phyloP scores from a whole-genome alignment of 2,329 filamentous ascomycete species.

The Incumbomyces lentus region DNA sequence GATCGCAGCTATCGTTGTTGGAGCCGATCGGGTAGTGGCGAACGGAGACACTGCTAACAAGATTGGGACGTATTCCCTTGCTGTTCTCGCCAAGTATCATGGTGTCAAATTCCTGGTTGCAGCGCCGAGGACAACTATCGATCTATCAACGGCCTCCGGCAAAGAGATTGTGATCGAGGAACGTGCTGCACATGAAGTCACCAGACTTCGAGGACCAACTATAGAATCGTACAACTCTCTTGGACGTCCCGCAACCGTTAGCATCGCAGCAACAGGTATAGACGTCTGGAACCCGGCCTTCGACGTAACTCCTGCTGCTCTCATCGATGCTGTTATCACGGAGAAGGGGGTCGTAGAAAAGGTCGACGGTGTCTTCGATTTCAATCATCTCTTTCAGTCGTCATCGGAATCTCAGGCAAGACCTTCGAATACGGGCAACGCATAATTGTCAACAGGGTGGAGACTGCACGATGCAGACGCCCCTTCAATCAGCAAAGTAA shows the following conservation, averaged over 20 bases:
- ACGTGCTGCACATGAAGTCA: conserved; percentile 70
- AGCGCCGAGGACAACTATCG: conserved; percentile 87
- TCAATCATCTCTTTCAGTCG: conserved; percentile 33
- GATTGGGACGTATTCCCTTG: conserved; percentile 87
- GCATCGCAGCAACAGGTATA: conserved; percentile 66
- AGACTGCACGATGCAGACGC: too few relatives aligned
- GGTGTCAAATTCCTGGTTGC: conserved; percentile 91
- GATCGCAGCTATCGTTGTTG: conserved; percentile 81
- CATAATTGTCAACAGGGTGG: too few relatives aligned
- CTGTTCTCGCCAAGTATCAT: conserved; percentile 80
- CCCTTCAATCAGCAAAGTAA: too few relatives aligned
- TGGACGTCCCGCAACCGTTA: conserved; percentile 58
- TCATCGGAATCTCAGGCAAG: too few relatives aligned
- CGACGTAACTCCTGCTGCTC: conserved; percentile 76
- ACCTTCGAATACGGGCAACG: too few relatives aligned
- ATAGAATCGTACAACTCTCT: conserved; percentile 54
- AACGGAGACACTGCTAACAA: conserved; percentile 99
- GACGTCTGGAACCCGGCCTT: conserved; percentile 95
- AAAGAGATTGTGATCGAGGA: conserved; percentile 83
- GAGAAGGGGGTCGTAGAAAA: conserved; percentile 83
- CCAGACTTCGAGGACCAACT: conserved; percentile 68
- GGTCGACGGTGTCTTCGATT: conserved; percentile 57
- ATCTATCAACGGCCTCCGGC: conserved; percentile 68
- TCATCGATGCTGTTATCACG: conserved; percentile 91
- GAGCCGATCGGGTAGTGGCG: conserved; percentile 85